Percentiles rank a stretch among this genome's conserved stretches.
Evolutionary conservation across 169 alveolate genomes (phyloP).

Genomic region (Plasmodium vinckei): DNA sequence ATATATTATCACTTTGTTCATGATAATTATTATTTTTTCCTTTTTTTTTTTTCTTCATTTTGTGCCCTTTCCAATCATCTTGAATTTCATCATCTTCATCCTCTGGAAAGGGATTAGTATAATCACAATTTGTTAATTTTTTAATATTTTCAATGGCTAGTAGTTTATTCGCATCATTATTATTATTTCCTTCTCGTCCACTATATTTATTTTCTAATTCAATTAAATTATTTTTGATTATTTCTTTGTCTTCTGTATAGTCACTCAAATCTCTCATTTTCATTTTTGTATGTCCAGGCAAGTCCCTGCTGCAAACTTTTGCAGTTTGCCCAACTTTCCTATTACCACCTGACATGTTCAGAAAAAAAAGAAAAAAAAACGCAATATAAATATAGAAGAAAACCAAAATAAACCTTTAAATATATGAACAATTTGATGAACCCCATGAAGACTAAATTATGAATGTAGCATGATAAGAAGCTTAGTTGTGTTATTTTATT

Average conservation of each 20-base stretch:
- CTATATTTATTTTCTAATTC: conserved; percentile 19
- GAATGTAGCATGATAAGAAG: too few species aligned
- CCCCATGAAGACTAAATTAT: too few species aligned
- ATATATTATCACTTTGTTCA: neutral
- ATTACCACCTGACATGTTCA: conserved; percentile 51
- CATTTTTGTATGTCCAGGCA: conserved; percentile 83
- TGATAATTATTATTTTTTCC: neutral
- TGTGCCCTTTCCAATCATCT: conserved; percentile 40
- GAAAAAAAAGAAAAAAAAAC: neutral
- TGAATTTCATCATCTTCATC: conserved; percentile 75
- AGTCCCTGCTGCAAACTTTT: conserved; percentile 85
- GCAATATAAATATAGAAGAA: too few species aligned
- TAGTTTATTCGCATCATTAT: conserved; percentile 6
- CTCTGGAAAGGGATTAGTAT: conserved; percentile 60
- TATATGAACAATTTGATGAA: too few species aligned
- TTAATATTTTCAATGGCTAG: conserved; percentile 73
- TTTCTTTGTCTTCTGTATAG: conserved; percentile 49
- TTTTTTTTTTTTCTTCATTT: neutral
- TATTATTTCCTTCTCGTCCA: neutral
- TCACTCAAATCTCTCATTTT: conserved; percentile 79
- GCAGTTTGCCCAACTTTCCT: conserved; percentile 78
- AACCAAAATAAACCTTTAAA: too few species aligned
- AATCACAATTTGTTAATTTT: conserved; percentile 41
- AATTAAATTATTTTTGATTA: conserved; percentile 46
- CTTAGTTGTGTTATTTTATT: neutral